Conservation (phyloP, 768 basidiomycete species). For the Suillus bovinus region DNA sequence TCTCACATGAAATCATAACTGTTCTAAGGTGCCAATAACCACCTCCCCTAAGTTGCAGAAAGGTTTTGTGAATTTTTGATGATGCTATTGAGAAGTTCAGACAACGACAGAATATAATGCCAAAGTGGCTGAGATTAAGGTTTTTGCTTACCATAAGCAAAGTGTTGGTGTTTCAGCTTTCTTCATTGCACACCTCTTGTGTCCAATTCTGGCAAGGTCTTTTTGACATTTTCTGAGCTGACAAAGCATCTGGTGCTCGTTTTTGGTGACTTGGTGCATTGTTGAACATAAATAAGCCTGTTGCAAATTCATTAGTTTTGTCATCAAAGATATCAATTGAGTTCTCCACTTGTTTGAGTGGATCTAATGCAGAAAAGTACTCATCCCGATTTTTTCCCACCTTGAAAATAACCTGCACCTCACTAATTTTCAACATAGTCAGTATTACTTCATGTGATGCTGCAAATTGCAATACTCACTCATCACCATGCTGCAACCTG, state of each 20-base stretch:
- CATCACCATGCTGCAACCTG: neutral
- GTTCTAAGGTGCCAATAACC: too few relatives aligned
- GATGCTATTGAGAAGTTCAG: too few relatives aligned
- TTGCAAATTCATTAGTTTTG: constrained; percentile 15
- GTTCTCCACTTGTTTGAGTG: constrained; percentile 19
- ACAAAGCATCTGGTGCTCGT: constrained; percentile 23
- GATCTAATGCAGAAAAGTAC: constrained; percentile 24
- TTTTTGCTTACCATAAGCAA: too few relatives aligned
- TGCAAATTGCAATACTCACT: neutral
- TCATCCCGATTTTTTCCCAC: constrained; percentile 26
- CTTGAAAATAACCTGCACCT: constrained; percentile 17
- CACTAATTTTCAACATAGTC: neutral
- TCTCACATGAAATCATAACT: too few relatives aligned
- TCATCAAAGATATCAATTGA: constrained; percentile 24
- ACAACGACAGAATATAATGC: too few relatives aligned
- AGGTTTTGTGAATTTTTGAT: too few relatives aligned
- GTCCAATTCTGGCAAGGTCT: neutral
- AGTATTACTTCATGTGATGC: neutral
- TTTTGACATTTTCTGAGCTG: constrained; percentile 20
- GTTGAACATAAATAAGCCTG: constrained; percentile 27
- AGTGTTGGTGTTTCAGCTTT: too few relatives aligned
- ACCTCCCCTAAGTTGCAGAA: too few relatives aligned
- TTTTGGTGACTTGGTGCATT: constrained; percentile 30
- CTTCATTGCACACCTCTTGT: too few relatives aligned
- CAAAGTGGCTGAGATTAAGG: too few relatives aligned